These are phyloP conservation scores for Trametes elegans DNA, from an alignment of 768 basidiomycete genomes.

Conservation along the genomic window DNA sequence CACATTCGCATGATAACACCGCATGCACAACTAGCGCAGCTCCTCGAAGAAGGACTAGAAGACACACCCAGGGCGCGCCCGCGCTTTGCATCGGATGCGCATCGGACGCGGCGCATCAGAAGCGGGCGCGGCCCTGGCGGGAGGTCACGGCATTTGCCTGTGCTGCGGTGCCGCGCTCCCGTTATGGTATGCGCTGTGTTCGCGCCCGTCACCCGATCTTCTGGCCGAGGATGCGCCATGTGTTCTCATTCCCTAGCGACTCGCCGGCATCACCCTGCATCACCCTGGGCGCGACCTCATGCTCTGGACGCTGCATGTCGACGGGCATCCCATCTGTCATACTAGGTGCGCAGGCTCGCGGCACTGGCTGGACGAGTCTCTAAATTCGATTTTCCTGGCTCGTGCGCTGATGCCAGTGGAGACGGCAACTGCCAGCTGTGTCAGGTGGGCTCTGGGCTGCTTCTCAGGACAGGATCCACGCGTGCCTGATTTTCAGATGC, in stretches of 20 bases:
- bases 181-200: slow-evolving; percentile 8
- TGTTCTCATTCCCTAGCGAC: slow-evolving; percentile 2
- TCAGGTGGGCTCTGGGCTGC: not conserved
- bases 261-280: not conserved
- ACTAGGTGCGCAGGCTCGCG: not conserved
- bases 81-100: too few relatives aligned
- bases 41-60: too few relatives aligned
- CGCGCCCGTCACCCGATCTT: not conserved
- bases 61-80: too few relatives aligned
- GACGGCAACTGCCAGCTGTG: not conserved
- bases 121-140: not conserved
- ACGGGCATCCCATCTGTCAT: slow-evolving; percentile 6
- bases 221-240: slow-evolving; percentile 1
- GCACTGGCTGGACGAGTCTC: not conserved
- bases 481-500: not conserved
- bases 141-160: slow-evolving; percentile 5
- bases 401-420: not conserved
- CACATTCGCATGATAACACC: too few relatives aligned
- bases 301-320: not conserved
- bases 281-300: slow-evolving; percentile 1
- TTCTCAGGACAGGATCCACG: not conserved
- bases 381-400: slow-evolving; percentile 1
- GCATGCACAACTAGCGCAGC: too few relatives aligned
- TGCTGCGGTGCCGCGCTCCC: slow-evolving; percentile 1
- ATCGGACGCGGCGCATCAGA: slow-evolving; percentile 11